Percentiles rank a stretch among this genome's conserved stretches.
Conservation (phyloP, 306 rosid species). For the Medicago lupulina region DNA sequence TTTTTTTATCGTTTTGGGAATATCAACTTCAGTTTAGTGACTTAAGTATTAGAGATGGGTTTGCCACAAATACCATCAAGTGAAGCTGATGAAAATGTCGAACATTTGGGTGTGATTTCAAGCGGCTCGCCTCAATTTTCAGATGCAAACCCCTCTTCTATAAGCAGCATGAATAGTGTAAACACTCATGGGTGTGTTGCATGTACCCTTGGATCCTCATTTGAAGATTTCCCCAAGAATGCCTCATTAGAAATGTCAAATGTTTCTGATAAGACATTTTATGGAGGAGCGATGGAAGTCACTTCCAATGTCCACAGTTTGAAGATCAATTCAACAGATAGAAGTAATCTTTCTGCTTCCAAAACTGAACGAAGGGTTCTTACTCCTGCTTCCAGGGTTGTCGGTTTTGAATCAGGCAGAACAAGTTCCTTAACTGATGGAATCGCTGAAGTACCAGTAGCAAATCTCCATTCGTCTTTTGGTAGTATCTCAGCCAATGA, state of each 20-base stretch:
- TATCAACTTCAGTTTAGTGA: conserved; percentile 28
- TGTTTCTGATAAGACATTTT: conserved; percentile 50
- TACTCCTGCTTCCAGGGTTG: conserved; percentile 84
- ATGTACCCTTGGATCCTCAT: conserved; percentile 53
- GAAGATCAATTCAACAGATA: conserved; percentile 63
- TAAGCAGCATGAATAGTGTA: conserved; percentile 54
- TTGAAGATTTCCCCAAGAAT: conserved; percentile 61
- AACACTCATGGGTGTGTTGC: conserved; percentile 46
- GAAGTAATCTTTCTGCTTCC: conserved; percentile 44
- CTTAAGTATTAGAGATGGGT: conserved; percentile 63
- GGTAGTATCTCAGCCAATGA: conserved; percentile 49
- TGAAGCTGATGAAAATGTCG: conserved; percentile 65
- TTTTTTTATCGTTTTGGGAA: conserved; percentile 22
- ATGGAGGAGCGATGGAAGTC: conserved; percentile 64
- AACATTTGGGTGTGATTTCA: conserved; percentile 54
- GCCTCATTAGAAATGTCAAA: conserved; percentile 56
- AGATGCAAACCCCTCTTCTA: conserved; percentile 60
- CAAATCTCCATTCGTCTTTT: conserved; percentile 43
- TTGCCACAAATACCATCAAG: conserved; percentile 75
- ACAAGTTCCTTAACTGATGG: conserved; percentile 58
- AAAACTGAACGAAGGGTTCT: conserved; percentile 59
- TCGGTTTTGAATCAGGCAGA: conserved; percentile 78
- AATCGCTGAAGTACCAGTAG: conserved; percentile 41
- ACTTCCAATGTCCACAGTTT: conserved; percentile 69
- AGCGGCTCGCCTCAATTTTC: conserved; percentile 63